These are phyloP conservation scores for Cucumis melo DNA, from an alignment of 306 rosid species.

Conservation along the genomic window DNA sequence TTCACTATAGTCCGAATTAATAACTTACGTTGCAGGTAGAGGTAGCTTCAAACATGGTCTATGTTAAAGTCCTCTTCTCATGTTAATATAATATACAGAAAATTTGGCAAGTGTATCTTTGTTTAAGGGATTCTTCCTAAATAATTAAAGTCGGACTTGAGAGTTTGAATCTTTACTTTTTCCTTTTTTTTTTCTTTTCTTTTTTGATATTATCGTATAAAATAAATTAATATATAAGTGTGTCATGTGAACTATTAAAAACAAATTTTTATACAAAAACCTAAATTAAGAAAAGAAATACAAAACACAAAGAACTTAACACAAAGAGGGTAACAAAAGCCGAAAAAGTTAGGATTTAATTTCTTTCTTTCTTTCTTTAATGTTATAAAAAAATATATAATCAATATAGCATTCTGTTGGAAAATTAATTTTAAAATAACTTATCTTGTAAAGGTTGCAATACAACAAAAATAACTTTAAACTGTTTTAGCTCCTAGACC, in stretches of 20 bases:
- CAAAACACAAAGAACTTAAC: background rate
- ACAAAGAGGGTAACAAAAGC: background rate
- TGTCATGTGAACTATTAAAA: background rate
- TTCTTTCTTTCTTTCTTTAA: background rate
- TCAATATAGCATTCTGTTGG: too few species aligned
- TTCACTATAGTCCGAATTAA: too few species aligned
- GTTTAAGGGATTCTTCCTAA: background rate
- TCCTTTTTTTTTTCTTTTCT: too few species aligned
- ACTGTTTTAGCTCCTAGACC: too few species aligned
- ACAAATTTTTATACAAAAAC: background rate
- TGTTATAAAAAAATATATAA: background rate
- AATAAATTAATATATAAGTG: too few species aligned
- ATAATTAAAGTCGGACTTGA: too few species aligned
- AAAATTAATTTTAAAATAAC: too few species aligned
- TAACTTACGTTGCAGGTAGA: background rate
- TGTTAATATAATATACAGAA: background rate
- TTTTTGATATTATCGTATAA: too few species aligned
- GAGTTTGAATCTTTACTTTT: too few species aligned
- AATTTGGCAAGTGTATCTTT: background rate
- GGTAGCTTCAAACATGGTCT: background rate
- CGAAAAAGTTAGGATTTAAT: background rate
- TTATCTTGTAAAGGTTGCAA: too few species aligned
- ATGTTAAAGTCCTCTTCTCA: background rate
- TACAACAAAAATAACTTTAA: too few species aligned
- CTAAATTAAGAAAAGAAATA: background rate